Base-by-base conservation (phyloP, 139 green algal species). In the Chlamydomonas sp. region DNA sequence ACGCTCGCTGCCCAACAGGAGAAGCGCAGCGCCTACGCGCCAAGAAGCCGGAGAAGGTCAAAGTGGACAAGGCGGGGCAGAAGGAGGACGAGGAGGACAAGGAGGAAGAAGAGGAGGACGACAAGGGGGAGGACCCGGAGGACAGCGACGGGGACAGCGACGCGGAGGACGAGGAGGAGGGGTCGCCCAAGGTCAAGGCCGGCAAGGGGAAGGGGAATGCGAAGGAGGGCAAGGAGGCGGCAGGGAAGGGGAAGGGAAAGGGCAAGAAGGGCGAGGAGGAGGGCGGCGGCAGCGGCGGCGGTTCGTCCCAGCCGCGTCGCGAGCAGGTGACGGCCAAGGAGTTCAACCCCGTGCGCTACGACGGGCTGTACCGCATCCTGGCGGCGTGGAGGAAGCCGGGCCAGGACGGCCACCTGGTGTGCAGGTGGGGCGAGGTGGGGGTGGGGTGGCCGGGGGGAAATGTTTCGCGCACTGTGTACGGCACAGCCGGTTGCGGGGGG, bases 291-390 rank as follows among this genome's bases (percentile, higher is more conserved):
- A 0, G 18, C 0, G 66, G 17, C 0, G 2, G 0, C 17, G 67
- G 16, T 0, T 18, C 10, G 17, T 2, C 1, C 18, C 9, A 78
- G 31, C 31, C 31, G 31, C 31, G 31, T 49, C 31, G 31, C 31
- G 31, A 49, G 61, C 6, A 76, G n/a, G 73, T 62, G 3, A 64
- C 66, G 74, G 59, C 72, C 62, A 74, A 66, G n/a, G 31, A 62
- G 0, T 7, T 63, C 61, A 57, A 67, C 31, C 93, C 95, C 2
- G 97, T 99, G 60, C 91, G 97, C 6, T 99, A 99, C 89, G 97
- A 99, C 88, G 97, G 97, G 64, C 90, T 99, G 59, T 99, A 99
- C 93, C 95, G 96, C 86, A 98, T 99, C 84, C 94, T 96, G 73
- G 92, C 93, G 84, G 97, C 91, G 91, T 99, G 97, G 96, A 91